Base-by-base conservation (phyloP, 2,329 filamentous ascomycete genomes). In the Botrytis deweyae region DNA sequence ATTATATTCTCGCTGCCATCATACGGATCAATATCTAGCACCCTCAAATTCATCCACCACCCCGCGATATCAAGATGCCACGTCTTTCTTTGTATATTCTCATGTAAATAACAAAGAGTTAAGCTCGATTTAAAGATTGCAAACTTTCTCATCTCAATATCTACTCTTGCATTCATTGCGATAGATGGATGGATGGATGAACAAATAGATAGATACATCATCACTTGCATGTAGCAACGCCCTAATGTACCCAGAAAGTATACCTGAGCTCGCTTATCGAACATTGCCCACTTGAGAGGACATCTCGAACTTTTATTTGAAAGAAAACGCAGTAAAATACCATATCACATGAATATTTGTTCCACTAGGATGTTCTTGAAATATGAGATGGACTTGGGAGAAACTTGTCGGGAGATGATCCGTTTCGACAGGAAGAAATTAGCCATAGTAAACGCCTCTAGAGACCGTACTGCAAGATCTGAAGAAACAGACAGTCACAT, bases 401-500 rank as follows among this genome's bases (percentile, higher is more conserved):
- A n/a, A 14, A n/a, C 5, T 14, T 5, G 10, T 52, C 10, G 49
- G 12, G 49, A n/a, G 4, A 52, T 0, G 10, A 52, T 52, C 4
- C 1, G 9, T 7, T 52, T 5, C 1, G 49, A 52, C 25, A 25
- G 25, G 12, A 12, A 12, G 10, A 52, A 14, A 52, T 52, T n/a
- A n/a, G 49, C 49, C 14, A 52, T 10, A 25, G 3, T 52, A 52
- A 52, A 49, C 3, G 4, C 4, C 2, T 10, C 4, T 4, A 25
- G 10, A 25, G 0, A 10, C 10, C 22, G 10, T 12, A 6, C 2
- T 6, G 25, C 1, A 14, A 52, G 0, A 5, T 52, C 1, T 52
- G 25, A 52, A 52, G 4, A n/a, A 25, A n/a, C 14, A n/a, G 4
- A 25, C 49, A n/a, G 14, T 14, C 6, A 4, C 3, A 14, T 14